Percentiles rank a stretch among this genome's conserved stretches.
phyloP scores from a whole-genome alignment of 306 rosid species.

The Amphicarpaea edgeworthii region DNA sequence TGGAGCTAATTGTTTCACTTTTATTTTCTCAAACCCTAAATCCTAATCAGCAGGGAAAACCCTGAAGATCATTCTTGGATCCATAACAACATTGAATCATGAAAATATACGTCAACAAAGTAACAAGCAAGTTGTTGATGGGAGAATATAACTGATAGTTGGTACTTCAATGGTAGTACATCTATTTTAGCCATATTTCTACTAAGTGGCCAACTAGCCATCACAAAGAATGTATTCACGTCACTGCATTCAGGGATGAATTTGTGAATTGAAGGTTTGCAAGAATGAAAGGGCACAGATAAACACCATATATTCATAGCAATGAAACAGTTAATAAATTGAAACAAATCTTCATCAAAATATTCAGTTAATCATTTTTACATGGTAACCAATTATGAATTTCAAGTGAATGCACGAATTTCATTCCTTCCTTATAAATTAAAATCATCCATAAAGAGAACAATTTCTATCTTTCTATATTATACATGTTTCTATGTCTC shows the following conservation, averaged over 20 bases:
- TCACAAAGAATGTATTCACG: background rate
- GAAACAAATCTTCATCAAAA: background rate
- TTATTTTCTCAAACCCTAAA: background rate
- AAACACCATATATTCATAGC: conserved; percentile 7
- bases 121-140: no score
- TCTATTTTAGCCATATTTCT: background rate
- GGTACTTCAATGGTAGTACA: background rate
- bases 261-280: conserved; percentile 14
- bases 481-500: no score
- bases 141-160: background rate
- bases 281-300: background rate
- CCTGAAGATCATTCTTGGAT: background rate
- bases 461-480: no score
- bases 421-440: no score
- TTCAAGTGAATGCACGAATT: conserved; percentile 3
- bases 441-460: no score
- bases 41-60: background rate
- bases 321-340: conserved; percentile 8
- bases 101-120: no score
- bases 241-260: conserved; percentile 6
- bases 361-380: no score
- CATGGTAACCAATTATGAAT: conserved; percentile 2
- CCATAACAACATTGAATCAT: background rate
- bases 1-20: background rate
- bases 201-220: background rate